Percentiles rank a stretch among this genome's conserved stretches.
These are phyloP conservation scores for Mrakia hoshinonis DNA, from an alignment of 768 basidiomycete species.

Conservation along the genomic window DNA sequence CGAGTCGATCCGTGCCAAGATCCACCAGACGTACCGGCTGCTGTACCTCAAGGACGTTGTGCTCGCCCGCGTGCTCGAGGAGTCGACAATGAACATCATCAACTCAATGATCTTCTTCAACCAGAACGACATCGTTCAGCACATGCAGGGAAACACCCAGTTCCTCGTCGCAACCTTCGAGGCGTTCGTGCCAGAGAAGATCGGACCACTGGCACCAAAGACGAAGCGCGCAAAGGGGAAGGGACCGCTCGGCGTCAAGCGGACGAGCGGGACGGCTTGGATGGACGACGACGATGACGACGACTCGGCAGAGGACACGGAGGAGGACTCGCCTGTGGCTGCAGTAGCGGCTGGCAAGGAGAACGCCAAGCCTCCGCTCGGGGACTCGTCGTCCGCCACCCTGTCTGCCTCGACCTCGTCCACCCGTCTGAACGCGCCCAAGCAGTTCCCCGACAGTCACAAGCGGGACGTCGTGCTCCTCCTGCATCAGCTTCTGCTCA, in stretches of 20 bases:
- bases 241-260: constrained; percentile 22
- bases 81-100: constrained; percentile 91
- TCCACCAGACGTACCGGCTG: constrained; percentile 93
- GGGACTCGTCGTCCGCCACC: neutral
- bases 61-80: constrained; percentile 85
- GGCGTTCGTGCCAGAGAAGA: constrained; percentile 1
- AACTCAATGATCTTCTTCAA: constrained; percentile 98
- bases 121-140: constrained; percentile 92
- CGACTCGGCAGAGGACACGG: neutral
- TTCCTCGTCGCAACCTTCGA: constrained; percentile 72
- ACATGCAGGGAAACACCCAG: constrained; percentile 66
- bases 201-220: neutral
- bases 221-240: neutral
- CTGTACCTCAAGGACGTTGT: constrained; percentile 98
- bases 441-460: constrained; percentile 5
- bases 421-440: neutral
- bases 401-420: neutral
- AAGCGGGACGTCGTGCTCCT: constrained; percentile 74
- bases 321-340: neutral
- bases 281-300: neutral
- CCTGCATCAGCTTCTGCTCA: constrained; percentile 81
- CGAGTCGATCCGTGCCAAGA: constrained; percentile 64
- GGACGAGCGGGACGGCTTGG: constrained; percentile 17
- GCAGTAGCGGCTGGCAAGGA: neutral
- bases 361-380: neutral